Evolutionary conservation across 2,329 filamentous ascomycete species (phyloP).

Genomic region (Chaetothyriales sp.): DNA sequence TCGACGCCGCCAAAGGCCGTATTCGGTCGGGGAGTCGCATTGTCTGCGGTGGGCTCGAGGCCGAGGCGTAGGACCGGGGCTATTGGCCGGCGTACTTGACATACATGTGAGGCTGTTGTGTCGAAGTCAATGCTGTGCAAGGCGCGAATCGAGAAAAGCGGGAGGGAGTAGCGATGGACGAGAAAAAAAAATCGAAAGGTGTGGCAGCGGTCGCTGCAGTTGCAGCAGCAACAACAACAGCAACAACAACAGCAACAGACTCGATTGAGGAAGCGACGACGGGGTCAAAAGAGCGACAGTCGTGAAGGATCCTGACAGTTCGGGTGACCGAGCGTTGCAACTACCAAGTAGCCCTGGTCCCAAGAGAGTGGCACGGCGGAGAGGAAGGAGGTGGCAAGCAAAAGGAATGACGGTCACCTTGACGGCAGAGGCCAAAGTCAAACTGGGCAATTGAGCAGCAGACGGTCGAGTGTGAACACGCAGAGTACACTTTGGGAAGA

Average conservation of each 20-base stretch:
- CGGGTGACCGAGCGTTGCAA: neutral
- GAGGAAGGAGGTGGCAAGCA: constrained; percentile 27
- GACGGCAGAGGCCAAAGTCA: no score
- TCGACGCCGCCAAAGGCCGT: constrained; percentile 4
- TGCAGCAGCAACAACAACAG: no score
- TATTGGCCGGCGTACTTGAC: constrained; percentile 7
- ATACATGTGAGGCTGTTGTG: constrained; percentile 10
- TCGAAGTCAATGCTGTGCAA: neutral
- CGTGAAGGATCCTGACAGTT: constrained; percentile 4
- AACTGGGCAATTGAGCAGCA: no score
- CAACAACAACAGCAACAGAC: constrained; percentile 7
- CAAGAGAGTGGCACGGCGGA: constrained; percentile 16
- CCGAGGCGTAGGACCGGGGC: constrained; percentile 13
- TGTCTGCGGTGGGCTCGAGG: constrained; percentile 10
- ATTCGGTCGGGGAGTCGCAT: constrained; percentile 16
- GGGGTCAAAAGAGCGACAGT: constrained; percentile 18
- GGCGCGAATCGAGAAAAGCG: neutral
- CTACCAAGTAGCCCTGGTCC: neutral
- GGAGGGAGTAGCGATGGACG: neutral
- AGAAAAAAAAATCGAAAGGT: constrained; percentile 2
- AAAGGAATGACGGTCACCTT: constrained; percentile 5
- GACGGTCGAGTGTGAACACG: constrained; percentile 15
- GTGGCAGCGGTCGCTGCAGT: no score
- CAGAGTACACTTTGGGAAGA: constrained; percentile 15
- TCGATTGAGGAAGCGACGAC: constrained; percentile 13